phyloP scores from a whole-genome alignment of 352 stramenopile species.

The Elongisporangium anandrum region DNA sequence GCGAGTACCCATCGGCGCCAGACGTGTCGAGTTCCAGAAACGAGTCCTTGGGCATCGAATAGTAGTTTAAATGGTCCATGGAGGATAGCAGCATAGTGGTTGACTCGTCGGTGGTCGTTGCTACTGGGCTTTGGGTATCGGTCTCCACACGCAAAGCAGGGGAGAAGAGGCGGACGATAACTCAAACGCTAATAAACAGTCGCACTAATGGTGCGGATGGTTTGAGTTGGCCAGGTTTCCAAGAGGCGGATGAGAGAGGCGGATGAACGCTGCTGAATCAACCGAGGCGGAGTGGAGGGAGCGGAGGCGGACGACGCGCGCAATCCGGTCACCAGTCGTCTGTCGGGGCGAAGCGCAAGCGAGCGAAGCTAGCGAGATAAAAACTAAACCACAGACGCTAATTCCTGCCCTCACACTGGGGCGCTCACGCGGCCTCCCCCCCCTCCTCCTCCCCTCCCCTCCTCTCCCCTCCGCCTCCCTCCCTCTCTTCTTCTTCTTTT shows the following conservation, averaged over 20 bases:
- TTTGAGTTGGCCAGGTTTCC: neutral
- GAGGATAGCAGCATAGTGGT: conserved; percentile 67
- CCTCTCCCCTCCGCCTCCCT: too few relatives aligned
- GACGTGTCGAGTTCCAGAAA: conserved; percentile 67
- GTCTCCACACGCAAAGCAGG: conserved; percentile 2
- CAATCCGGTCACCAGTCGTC: conserved; percentile 13
- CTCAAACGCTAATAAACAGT: neutral
- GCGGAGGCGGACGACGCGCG: conserved; percentile 5
- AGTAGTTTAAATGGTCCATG: conserved; percentile 83
- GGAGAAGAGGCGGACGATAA: neutral
- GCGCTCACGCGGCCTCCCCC: neutral
- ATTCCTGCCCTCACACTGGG: neutral
- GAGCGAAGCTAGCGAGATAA: neutral
- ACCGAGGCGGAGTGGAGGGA: neutral
- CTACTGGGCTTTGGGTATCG: neutral
- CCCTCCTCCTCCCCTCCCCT: neutral
- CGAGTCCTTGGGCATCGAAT: conserved; percentile 70
- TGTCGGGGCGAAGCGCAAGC: conserved; percentile 1
- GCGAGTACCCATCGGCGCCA: conserved; percentile 29
- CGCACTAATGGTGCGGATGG: neutral
- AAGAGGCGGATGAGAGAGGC: neutral
- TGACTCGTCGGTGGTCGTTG: neutral
- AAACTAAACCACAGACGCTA: neutral
- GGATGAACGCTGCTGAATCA: conserved; percentile 1
- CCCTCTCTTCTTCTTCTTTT: neutral